Base-by-base conservation (phyloP, 805 yeast species). In the Saturnispora bothae region DNA sequence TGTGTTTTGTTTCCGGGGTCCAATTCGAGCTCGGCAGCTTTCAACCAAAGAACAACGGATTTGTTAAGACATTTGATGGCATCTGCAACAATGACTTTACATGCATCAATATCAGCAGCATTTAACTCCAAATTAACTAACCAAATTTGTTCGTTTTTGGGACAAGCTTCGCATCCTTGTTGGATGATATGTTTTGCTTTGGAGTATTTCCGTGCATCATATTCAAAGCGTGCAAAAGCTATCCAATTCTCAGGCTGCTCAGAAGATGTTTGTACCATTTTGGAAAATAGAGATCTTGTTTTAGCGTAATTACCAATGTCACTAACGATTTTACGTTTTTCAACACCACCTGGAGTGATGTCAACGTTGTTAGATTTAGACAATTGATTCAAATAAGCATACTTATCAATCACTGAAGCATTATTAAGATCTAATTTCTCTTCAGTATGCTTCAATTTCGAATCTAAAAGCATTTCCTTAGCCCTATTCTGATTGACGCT, bases 211-310 rank as follows among this genome's bases (percentile, higher is more conserved):
- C 67, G 66, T 1, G 78, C 79, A 32, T 68, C 69, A 46, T 73
- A 80, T 51, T 89, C 97, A 8, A 85, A 53, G 33, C 84, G 60
- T 0, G 95, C 94, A 34, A 85, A 73, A 0, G 94, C 84, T 17
- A 89, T 81, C 95, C 95, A 89, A 4, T 81, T 83, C 34, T 72
- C 71, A 0, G 94, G 71, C 41, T 76, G 78, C 30, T 61, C 57
- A 0, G 96, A 95, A 48, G 83, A 80, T 0, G 84, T 61, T 45
- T 71, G 73, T 26, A 94, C 66, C 45, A 83, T 68, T 3, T 85
- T 77, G n/a, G 71, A 62, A 33, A 88, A 64, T 7, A 85, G 62
- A 2, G 65, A 51, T 27, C 92, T 61, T 27, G 78, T 73, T 43
- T 71, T 75, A 31, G 63, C 62, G 3, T 77, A 56, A 45, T 83